These are phyloP conservation scores for Xerocomus nothofagi DNA, from an alignment of 1,284 basidiomycete genomes.

Conservation along the genomic window DNA sequence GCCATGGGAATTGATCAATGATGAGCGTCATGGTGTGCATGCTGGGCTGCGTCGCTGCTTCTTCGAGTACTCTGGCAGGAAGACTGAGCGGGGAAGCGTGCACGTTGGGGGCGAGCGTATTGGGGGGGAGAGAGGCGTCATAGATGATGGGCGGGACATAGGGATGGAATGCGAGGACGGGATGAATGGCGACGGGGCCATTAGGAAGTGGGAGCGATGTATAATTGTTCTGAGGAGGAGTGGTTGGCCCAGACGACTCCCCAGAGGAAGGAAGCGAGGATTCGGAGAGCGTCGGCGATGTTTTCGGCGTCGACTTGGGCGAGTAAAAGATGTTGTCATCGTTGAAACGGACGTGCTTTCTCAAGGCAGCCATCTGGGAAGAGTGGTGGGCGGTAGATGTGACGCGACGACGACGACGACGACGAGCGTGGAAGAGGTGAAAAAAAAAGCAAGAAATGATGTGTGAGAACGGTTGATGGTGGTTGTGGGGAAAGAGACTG, in stretches of 20 bases:
- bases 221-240: constrained; percentile 36
- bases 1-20: constrained; percentile 37
- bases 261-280: constrained; percentile 42
- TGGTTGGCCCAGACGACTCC: constrained; percentile 36
- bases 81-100: constrained; percentile 32
- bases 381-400: background rate
- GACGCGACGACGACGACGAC: constrained; percentile 13
- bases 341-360: constrained; percentile 48
- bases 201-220: constrained; percentile 24
- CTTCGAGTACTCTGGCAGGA: constrained; percentile 27
- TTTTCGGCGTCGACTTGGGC: constrained; percentile 36
- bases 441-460: constrained; percentile 13
- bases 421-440: constrained; percentile 5
- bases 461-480: constrained; percentile 14
- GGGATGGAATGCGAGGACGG: constrained; percentile 44
- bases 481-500: constrained; percentile 1
- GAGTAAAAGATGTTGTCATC: constrained; percentile 46
- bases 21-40: constrained; percentile 31
- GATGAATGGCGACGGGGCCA: constrained; percentile 41
- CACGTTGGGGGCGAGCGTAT: constrained; percentile 28
- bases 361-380: constrained; percentile 22
- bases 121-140: constrained; percentile 36
- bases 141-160: constrained; percentile 38
- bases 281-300: constrained; percentile 41
- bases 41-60: constrained; percentile 39